A percentile compares a stretch with the other conserved stretches of the same genome.
These are phyloP conservation scores for Cupressus sempervirens DNA, from an alignment of 75 land plant species.

Conservation along the genomic window DNA sequence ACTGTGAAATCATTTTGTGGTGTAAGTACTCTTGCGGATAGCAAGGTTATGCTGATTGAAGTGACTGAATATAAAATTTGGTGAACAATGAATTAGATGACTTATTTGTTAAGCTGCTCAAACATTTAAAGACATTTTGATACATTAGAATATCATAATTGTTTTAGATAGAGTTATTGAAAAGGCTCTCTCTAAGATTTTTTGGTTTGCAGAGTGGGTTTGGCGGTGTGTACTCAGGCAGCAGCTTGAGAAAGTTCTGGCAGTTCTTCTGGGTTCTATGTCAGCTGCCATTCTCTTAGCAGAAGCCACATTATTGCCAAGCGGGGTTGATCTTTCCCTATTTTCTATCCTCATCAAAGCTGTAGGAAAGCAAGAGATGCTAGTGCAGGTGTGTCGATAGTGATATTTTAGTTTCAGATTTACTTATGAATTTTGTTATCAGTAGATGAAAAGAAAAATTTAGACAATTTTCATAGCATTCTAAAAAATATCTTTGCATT, in stretches of 20 bases:
- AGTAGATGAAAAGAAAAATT: background rate
- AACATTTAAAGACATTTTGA: background rate
- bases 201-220: slow-evolving; percentile 63
- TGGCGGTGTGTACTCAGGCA: slow-evolving; percentile 84
- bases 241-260: slow-evolving; percentile 60
- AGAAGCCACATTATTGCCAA: slow-evolving; percentile 86
- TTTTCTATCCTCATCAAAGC: slow-evolving; percentile 84
- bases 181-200: background rate
- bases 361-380: slow-evolving; percentile 63
- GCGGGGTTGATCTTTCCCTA: slow-evolving; percentile 78
- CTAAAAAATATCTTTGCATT: background rate
- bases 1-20: background rate
- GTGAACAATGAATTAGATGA: background rate
- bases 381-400: slow-evolving; percentile 75
- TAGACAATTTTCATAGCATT: background rate
- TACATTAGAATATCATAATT: background rate
- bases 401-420: background rate
- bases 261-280: slow-evolving; percentile 73
- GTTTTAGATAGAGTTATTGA: background rate
- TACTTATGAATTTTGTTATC: background rate
- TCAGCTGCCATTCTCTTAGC: slow-evolving; percentile 89
- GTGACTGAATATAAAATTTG: background rate
- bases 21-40: background rate
- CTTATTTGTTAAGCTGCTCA: background rate
- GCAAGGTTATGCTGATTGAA: background rate